Base-by-base conservation (phyloP, 2,329 filamentous ascomycete species). In the Penicillium capsulatum region DNA sequence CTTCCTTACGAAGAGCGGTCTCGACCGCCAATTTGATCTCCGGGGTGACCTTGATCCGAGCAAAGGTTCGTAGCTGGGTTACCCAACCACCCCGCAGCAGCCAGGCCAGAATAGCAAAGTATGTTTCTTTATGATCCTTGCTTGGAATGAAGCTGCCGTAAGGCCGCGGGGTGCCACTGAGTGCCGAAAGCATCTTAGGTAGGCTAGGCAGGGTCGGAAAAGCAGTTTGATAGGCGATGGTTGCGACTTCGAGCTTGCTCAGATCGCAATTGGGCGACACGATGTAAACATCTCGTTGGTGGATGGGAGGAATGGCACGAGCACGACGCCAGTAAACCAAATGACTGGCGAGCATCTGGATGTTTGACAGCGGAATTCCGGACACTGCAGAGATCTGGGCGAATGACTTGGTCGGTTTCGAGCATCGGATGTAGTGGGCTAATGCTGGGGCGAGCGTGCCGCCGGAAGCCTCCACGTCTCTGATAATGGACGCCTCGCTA, bases 251-350 rank as follows among this genome's bases (percentile, higher is more conserved):
- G 1, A 97, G 75, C 32, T 81, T 79, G 36, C 76, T 72, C 54
- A 89, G 77, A 55, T 95, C 84, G 45, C 88, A 89, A 60, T 94
- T 94, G 0, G 91, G 90, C 2, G 87, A 94, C 17, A 96, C 79
- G 22, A 97, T 84, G 64, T 97, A 98, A 8, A 83, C 84, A 60
- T 97, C 90, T 33, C 90, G 79, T 30, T 86, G 84, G 58, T 96
- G 89, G 4, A 98, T 77, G 0, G 92, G 92, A 3, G 88, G 86
- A 28, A 97, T 91, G 11, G 91, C 84, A 44, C 94, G 86, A 32
- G 91, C 92, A 41, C 90, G 84, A 16, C 92, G 83, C 90, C 91
- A 97, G 68, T 94, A 94, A 45, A 97, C 89, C 47, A 98, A 83
- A 68, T 97, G 92, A 42, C 87, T 85, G 7, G 90, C 89, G 47